Evolutionary conservation across 2,329 filamentous ascomycete genomes (phyloP).

Genomic region (Zasmidium cellare): DNA sequence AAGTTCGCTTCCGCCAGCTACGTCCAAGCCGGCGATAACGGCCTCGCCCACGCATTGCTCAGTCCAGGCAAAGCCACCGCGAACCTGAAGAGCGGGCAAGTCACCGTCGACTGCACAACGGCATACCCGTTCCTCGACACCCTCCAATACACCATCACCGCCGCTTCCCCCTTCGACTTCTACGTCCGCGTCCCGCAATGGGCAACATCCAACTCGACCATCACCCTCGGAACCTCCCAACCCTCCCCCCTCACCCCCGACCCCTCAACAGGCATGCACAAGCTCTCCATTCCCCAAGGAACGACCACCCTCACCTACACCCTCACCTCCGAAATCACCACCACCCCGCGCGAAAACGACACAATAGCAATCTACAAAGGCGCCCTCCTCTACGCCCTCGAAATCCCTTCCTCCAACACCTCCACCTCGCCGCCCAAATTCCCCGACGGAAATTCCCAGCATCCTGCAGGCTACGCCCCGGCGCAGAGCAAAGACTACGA

Average conservation of each 20-base stretch:
- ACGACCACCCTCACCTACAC: conserved; percentile 36
- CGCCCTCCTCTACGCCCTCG: conserved; percentile 40
- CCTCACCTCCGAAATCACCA: conserved; percentile 35
- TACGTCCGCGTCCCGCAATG: conserved; percentile 50
- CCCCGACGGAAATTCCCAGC: conserved; percentile 9
- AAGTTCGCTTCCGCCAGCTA: conserved; percentile 56
- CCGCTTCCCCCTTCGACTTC: conserved; percentile 42
- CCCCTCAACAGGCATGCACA: conserved; percentile 39
- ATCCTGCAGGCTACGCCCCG: conserved; percentile 21
- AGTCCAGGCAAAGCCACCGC: conserved; percentile 47
- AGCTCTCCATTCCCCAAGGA: conserved; percentile 37
- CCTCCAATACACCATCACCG: conserved; percentile 43
- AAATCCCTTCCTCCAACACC: conserved; percentile 28
- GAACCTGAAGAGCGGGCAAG: conserved; percentile 37
- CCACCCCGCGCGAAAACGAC: conserved; percentile 42
- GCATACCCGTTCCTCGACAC: conserved; percentile 50
- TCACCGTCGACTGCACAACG: conserved; percentile 50
- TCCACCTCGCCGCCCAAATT: conserved; percentile 24
- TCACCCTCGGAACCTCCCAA: not conserved
- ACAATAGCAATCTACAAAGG: conserved; percentile 39
- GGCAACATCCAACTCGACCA: conserved; percentile 31
- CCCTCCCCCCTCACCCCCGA: conserved; percentile 33
- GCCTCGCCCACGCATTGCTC: conserved; percentile 54
- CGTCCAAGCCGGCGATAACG: conserved; percentile 43
- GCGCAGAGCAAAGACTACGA: conserved; percentile 30